Conservation (phyloP, 441 rosid species). For the Corymbia calophylla region DNA sequence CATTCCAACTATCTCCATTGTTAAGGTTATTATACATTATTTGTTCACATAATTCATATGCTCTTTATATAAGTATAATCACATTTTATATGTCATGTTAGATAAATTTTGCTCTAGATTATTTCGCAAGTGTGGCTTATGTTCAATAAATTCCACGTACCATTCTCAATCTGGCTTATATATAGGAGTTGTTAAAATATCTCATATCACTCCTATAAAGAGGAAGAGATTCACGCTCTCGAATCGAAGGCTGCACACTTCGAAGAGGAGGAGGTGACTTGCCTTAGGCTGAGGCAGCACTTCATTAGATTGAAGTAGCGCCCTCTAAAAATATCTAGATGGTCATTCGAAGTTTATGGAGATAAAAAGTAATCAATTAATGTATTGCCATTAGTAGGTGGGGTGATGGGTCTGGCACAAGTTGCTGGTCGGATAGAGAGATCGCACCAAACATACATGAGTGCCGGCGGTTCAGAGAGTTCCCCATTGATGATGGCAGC, state of each 20-base stretch:
- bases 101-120: too few relatives aligned
- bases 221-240: neutral
- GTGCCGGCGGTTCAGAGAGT: neutral
- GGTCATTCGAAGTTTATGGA: neutral
- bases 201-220: fast-evolving
- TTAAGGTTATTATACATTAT: neutral
- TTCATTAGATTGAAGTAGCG: neutral
- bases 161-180: fast-evolving
- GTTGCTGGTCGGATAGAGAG: neutral
- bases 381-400: neutral
- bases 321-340: neutral
- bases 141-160: neutral
- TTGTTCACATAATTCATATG: neutral
- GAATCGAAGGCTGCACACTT: neutral
- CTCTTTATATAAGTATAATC: neutral
- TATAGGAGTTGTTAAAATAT: neutral
- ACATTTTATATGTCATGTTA: neutral
- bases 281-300: neutral
- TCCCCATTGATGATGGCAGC: neutral
- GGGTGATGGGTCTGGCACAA: neutral
- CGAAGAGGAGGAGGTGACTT: neutral
- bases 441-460: neutral
- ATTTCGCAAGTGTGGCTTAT: too few relatives aligned
- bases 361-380: neutral
- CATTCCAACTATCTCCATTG: neutral